Conservation (phyloP, 2,329 filamentous ascomycete genomes). For the Curvularia verruculosa region DNA sequence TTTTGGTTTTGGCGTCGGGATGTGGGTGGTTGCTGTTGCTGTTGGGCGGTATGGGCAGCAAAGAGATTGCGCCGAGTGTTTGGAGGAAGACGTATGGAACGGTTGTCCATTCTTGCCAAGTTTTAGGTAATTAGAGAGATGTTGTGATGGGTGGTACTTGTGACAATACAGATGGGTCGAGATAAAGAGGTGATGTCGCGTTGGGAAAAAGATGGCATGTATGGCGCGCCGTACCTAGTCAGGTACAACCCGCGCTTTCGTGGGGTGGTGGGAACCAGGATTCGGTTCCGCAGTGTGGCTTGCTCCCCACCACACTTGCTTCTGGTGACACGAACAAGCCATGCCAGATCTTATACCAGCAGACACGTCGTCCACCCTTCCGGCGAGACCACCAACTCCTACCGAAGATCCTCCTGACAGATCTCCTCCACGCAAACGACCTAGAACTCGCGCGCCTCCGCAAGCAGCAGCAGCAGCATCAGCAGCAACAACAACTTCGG, state of each 20-base stretch:
- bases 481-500: slow-evolving; percentile 11
- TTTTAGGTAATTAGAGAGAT: neutral
- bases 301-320: neutral
- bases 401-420: slow-evolving; percentile 16
- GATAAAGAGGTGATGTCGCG: slow-evolving; percentile 10
- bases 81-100: slow-evolving; percentile 36
- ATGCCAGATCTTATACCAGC: neutral
- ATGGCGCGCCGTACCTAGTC: slow-evolving; percentile 19
- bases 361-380: neutral
- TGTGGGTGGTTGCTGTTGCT: slow-evolving; percentile 28
- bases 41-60: slow-evolving; percentile 26
- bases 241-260: slow-evolving; percentile 9
- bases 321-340: neutral
- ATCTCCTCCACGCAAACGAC: slow-evolving; percentile 39
- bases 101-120: slow-evolving; percentile 24
- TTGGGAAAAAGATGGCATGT: slow-evolving; percentile 1
- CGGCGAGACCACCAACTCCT: slow-evolving; percentile 12
- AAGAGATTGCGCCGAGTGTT: slow-evolving; percentile 41
- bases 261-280: neutral
- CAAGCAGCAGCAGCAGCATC: slow-evolving; percentile 15
- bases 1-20: slow-evolving; percentile 33
- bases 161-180: neutral
- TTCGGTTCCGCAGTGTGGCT: slow-evolving; percentile 7
- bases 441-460: slow-evolving; percentile 44
- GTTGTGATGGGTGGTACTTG: neutral